A percentile compares a stretch with the other conserved stretches of the same genome.
phyloP scores from a whole-genome alignment of 192 early-diverging fungal genomes.

The Jimgerdemannia flammicorona region DNA sequence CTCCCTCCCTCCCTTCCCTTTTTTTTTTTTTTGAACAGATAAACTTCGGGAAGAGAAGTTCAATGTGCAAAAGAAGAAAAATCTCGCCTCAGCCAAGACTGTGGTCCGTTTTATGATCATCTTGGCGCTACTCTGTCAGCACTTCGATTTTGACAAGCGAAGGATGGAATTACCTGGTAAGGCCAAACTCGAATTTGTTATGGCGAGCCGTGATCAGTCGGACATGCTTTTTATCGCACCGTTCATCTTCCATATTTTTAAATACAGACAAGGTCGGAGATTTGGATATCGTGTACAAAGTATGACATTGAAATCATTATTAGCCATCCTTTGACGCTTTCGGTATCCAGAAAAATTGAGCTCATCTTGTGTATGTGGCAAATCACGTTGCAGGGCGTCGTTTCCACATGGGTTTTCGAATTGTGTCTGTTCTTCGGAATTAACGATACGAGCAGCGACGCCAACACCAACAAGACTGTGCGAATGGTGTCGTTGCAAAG shows the following conservation, averaged over 20 bases:
- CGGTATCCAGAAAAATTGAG: no score
- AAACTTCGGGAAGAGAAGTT: conserved; percentile 49
- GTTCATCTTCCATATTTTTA: conserved; percentile 20
- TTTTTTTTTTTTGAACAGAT: conserved; percentile 11
- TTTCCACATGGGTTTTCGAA: conserved; percentile 16
- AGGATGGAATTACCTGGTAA: conserved; percentile 9
- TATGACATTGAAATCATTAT: not conserved
- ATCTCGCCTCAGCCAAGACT: conserved; percentile 33
- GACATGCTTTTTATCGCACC: conserved; percentile 5
- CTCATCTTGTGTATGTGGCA: no score
- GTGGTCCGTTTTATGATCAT: conserved; percentile 73
- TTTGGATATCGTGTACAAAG: conserved; percentile 19
- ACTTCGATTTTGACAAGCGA: conserved; percentile 72
- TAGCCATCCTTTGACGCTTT: not conserved
- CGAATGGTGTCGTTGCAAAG: conserved; percentile 56
- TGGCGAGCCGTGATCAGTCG: not conserved
- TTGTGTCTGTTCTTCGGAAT: conserved; percentile 18
- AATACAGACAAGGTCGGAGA: conserved; percentile 18
- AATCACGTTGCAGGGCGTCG: conserved; percentile 6
- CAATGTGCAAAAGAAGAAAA: conserved; percentile 24
- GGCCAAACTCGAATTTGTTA: conserved; percentile 30
- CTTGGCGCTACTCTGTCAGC: conserved; percentile 62
- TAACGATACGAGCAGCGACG: not conserved
- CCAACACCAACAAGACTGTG: conserved; percentile 19
- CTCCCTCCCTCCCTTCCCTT: no score